Evolutionary conservation across 441 rosid species (phyloP).

Genomic region (Eruca vesicaria): DNA sequence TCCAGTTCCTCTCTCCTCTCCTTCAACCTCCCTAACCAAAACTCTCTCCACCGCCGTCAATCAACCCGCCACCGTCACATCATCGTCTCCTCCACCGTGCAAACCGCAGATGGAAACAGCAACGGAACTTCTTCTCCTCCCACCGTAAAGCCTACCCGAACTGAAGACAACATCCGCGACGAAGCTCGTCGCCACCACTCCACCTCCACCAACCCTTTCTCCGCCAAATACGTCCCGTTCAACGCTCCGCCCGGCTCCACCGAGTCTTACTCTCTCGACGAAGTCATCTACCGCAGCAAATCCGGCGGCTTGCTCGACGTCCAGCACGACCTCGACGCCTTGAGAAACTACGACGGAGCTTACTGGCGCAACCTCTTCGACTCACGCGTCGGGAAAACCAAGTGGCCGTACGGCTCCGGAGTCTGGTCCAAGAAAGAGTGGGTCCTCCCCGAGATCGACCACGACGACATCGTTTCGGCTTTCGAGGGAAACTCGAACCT

Average conservation of each 20-base stretch:
- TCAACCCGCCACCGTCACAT: not conserved
- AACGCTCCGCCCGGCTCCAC: conserved; percentile 36
- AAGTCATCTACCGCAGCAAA: conserved; percentile 52
- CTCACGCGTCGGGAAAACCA: conserved; percentile 55
- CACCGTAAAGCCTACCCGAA: not conserved
- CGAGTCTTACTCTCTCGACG: conserved; percentile 59
- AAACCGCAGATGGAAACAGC: not conserved
- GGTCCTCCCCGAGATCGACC: conserved; percentile 57
- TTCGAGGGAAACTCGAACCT: conserved; percentile 68
- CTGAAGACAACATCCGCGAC: conserved; percentile 22
- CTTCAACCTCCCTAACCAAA: conserved; percentile 1
- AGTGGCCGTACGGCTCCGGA: conserved; percentile 70
- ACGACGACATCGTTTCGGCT: conserved; percentile 59
- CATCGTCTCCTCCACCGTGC: conserved; percentile 1
- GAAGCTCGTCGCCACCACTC: conserved; percentile 16
- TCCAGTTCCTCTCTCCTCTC: conserved; percentile 14
- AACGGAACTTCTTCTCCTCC: not conserved
- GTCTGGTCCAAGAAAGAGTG: conserved; percentile 71
- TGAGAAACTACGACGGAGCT: conserved; percentile 43
- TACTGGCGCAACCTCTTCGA: conserved; percentile 57
- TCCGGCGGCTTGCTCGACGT: conserved; percentile 61
- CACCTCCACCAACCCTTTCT: conserved; percentile 6
- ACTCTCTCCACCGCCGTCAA: conserved; percentile 6
- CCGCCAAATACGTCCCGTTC: conserved; percentile 45
- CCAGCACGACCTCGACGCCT: conserved; percentile 50